These are phyloP conservation scores for Boletus tylopilopsis DNA, from an alignment of 768 basidiomycete genomes.

Conservation along the genomic window DNA sequence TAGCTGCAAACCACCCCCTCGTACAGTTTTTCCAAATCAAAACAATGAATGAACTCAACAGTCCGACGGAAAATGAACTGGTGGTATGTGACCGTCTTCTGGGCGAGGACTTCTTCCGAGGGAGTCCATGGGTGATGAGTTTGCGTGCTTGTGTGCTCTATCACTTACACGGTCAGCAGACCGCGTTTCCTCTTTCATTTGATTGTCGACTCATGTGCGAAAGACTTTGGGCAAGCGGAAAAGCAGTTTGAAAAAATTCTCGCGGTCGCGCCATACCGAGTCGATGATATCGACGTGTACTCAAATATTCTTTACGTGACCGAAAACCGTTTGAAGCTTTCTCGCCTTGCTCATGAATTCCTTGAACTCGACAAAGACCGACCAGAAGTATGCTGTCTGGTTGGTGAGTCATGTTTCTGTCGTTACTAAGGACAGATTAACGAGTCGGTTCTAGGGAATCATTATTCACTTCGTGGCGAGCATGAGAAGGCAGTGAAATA, in stretches of 20 bases:
- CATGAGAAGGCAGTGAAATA: constrained; percentile 96
- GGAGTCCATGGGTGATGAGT: constrained; percentile 82
- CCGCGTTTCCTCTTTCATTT: not conserved
- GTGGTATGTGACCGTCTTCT: constrained; percentile 77
- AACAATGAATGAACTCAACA: constrained; percentile 85
- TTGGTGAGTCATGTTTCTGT: constrained; percentile 54
- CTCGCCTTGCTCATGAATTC: constrained; percentile 89
- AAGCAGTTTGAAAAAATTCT: constrained; percentile 82
- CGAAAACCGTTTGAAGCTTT: constrained; percentile 83
- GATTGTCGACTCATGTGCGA: constrained; percentile 4
- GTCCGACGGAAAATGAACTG: constrained; percentile 83
- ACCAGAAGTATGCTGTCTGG: constrained; percentile 93
- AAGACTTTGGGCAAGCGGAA: constrained; percentile 88
- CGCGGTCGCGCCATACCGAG: constrained; percentile 75
- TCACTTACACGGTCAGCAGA: constrained; percentile 75
- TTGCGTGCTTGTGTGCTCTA: constrained; percentile 84
- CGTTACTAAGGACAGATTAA: not conserved
- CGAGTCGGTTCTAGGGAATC: constrained; percentile 66
- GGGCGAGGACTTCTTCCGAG: constrained; percentile 67
- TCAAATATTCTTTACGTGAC: constrained; percentile 97
- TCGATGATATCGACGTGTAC: constrained; percentile 94
- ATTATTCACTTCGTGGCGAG: constrained; percentile 89
- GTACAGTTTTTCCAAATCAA: constrained; percentile 80
- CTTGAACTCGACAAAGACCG: constrained; percentile 86
- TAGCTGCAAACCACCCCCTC: constrained; percentile 51